Conservation (phyloP, 1,284 basidiomycete species). For the Ganoderma boninense region DNA sequence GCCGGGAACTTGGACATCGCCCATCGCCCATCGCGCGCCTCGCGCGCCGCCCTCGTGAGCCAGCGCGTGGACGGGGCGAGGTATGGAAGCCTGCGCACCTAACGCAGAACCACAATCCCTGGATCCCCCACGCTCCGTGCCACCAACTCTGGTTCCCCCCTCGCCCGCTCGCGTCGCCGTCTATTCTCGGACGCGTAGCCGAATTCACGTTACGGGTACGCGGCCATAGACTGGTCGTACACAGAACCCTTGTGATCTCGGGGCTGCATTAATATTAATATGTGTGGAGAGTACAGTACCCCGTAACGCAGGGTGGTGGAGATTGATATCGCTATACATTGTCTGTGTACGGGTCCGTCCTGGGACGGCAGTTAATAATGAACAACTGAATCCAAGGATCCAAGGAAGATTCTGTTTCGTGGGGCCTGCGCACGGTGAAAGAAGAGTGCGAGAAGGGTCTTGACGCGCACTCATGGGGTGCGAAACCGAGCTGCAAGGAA, state of each 20-base stretch:
- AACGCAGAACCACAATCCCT: background rate
- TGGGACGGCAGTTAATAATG: background rate
- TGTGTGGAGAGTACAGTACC: background rate
- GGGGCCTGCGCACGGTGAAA: background rate
- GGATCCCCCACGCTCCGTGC: background rate
- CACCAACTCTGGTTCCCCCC: background rate
- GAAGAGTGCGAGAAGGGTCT: background rate
- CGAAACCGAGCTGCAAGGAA: background rate
- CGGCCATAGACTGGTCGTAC: background rate
- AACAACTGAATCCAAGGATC: constrained; percentile 6
- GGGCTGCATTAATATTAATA: background rate
- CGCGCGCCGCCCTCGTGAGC: constrained; percentile 4
- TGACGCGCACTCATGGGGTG: background rate
- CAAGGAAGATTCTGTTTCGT: background rate
- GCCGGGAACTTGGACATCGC: background rate
- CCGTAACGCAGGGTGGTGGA: background rate
- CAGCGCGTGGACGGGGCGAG: constrained; percentile 1
- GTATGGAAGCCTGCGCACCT: constrained; percentile 2
- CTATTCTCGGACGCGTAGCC: constrained; percentile 2
- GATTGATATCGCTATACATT: background rate
- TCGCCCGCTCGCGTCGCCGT: background rate
- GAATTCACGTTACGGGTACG: background rate
- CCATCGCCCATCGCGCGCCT: background rate
- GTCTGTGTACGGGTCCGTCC: background rate
- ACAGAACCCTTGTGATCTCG: background rate